phyloP scores from a whole-genome alignment of 192 early-diverging fungal species.

The Gonapodya prolifera region DNA sequence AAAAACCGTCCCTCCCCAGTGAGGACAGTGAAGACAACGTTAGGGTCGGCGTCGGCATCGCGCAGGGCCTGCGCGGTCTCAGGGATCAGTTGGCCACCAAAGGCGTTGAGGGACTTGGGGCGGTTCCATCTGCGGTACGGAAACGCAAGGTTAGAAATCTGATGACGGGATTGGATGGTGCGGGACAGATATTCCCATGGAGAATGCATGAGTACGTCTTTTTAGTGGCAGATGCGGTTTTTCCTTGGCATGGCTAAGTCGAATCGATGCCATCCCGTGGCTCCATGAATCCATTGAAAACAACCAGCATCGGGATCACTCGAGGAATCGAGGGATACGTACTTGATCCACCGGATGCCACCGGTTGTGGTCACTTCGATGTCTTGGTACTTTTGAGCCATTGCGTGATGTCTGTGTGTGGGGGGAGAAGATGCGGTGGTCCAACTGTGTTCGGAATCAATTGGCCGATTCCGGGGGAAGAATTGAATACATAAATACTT shows the following conservation, averaged over 20 bases:
- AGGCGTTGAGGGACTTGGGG: slow-evolving; percentile 1
- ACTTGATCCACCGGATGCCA: neutral
- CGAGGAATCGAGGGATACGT: neutral
- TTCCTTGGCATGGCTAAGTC: neutral
- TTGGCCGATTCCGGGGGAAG: too few species aligned
- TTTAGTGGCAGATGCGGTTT: neutral
- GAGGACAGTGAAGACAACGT: slow-evolving; percentile 1
- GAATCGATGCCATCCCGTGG: neutral
- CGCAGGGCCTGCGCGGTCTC: neutral
- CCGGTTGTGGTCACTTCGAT: neutral
- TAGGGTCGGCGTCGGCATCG: neutral
- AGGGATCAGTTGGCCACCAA: neutral
- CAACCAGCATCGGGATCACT: neutral
- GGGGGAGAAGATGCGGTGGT: too few species aligned
- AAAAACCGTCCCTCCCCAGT: neutral
- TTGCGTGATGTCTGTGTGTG: too few species aligned
- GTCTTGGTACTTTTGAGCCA: neutral
- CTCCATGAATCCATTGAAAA: neutral
- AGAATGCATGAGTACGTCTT: neutral
- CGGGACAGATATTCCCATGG: too few species aligned
- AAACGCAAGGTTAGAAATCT: too few species aligned
- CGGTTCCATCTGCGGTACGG: slow-evolving; percentile 6
- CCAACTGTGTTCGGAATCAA: too few species aligned
- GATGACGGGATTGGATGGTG: too few species aligned
- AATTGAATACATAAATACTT: too few species aligned